Evolutionary conservation across 2,329 filamentous ascomycete genomes (phyloP).

Genomic region (Pyricularia grisea): DNA sequence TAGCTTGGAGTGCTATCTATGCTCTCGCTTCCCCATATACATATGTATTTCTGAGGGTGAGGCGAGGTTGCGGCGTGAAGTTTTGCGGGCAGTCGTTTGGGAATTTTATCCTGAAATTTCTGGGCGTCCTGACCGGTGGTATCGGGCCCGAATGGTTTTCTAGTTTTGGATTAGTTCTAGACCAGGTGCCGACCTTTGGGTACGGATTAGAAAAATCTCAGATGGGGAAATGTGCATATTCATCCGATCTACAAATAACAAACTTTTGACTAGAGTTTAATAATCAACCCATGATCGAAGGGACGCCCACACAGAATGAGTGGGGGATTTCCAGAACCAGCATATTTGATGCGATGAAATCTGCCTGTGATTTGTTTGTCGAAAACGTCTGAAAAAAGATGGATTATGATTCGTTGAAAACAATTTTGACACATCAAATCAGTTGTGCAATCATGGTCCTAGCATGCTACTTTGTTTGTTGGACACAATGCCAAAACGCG

Average conservation of each 20-base stretch:
- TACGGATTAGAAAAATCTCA: not conserved
- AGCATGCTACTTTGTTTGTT: not conserved
- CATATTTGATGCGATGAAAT: not conserved
- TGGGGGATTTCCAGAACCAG: not conserved
- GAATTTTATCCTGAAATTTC: not conserved
- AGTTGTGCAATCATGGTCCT: not conserved
- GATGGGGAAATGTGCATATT: not conserved
- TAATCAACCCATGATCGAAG: not conserved
- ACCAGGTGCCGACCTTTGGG: too few species aligned
- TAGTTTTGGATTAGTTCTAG: not conserved
- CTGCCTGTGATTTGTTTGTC: not conserved
- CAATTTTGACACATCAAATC: not conserved
- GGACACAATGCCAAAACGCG: not conserved
- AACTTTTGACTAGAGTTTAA: not conserved
- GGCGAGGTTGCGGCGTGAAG: not conserved
- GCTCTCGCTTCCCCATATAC: too few species aligned
- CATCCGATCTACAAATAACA: not conserved
- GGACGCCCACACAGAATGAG: not conserved
- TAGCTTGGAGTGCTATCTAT: not conserved
- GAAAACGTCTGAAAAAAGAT: not conserved
- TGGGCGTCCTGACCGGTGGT: not conserved
- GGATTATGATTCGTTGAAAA: not conserved
- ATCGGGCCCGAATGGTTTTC: not conserved
- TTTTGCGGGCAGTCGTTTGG: not conserved
- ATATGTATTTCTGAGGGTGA: not conserved